Evolutionary conservation across 106 monocot genomes (phyloP).

Genomic region (Gastrodia elata): DNA sequence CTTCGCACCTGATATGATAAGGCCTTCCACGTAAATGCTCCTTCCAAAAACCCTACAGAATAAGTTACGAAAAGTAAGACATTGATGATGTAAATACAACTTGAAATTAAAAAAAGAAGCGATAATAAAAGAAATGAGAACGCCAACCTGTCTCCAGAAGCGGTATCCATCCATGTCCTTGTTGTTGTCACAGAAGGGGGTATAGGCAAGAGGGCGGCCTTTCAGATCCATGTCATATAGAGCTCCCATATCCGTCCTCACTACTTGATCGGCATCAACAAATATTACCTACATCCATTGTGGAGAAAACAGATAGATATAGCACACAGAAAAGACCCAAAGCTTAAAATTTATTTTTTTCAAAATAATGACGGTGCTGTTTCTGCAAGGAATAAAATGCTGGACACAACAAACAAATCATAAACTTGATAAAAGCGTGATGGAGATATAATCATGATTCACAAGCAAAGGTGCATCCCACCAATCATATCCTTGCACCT

Average conservation of each 20-base stretch:
- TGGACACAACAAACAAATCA: no score
- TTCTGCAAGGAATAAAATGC: no score
- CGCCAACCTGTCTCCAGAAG: constrained; percentile 90
- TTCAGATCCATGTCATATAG: constrained; percentile 97
- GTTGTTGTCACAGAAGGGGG: constrained; percentile 98
- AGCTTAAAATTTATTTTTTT: no score
- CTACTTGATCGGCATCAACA: constrained; percentile 98
- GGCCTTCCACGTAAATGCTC: constrained; percentile 89
- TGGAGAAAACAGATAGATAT: no score
- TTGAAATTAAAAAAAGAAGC: background rate
- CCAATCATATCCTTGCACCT: no score
- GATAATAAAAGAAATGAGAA: background rate
- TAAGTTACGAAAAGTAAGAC: no score
- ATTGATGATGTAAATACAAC: background rate
- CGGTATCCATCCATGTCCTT: constrained; percentile 99
- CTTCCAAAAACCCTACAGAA: constrained; percentile 88
- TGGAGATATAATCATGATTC: background rate
- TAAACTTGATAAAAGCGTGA: no score
- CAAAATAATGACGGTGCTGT: no score
- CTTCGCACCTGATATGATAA: constrained; percentile 91
- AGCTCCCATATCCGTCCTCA: constrained; percentile 94
- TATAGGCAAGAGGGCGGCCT: constrained; percentile 92
- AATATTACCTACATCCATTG: constrained; percentile 95
- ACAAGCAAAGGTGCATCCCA: background rate
- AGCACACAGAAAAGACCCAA: no score